phyloP scores from a whole-genome alignment of 371 early-diverging fungal genomes.

The Mucor piriformis region DNA sequence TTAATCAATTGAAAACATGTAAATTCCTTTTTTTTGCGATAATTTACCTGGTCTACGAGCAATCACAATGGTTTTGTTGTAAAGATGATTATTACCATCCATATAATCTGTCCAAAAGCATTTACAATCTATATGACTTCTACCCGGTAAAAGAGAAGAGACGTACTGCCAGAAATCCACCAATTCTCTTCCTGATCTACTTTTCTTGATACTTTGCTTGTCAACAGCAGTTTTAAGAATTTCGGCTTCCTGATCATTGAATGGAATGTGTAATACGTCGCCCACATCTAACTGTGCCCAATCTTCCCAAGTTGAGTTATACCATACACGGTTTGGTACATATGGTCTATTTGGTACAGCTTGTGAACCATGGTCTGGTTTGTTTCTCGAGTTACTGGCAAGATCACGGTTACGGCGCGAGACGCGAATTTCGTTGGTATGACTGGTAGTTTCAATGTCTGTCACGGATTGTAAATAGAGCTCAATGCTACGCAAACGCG shows the following conservation, averaged over 20 bases:
- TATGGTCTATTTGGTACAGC: slow-evolving; percentile 23
- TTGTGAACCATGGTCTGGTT: background rate
- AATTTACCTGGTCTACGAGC: background rate
- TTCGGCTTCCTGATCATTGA: slow-evolving; percentile 13
- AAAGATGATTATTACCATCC: background rate
- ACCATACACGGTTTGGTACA: slow-evolving; percentile 36
- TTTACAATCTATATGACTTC: slow-evolving; percentile 31
- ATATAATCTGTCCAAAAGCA: slow-evolving; percentile 29
- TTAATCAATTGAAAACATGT: background rate
- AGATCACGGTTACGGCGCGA: slow-evolving; percentile 1
- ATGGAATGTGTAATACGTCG: slow-evolving; percentile 42
- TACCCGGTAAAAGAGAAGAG: slow-evolving; percentile 29
- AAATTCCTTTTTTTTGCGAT: slow-evolving; percentile 4
- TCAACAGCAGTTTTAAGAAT: background rate
- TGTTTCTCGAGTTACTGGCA: background rate
- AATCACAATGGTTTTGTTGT: slow-evolving; percentile 24
- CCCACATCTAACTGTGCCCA: slow-evolving; percentile 44
- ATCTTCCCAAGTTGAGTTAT: slow-evolving; percentile 48
- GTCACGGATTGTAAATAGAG: slow-evolving; percentile 12
- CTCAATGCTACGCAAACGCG: slow-evolving; percentile 10
- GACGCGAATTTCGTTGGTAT: background rate
- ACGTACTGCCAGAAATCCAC: slow-evolving; percentile 28
- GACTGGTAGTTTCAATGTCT: background rate
- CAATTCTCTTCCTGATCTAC: background rate
- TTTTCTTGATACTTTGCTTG: background rate